Evolutionary conservation across 306 rosid genomes (phyloP).

Genomic region (Argentina anserina): DNA sequence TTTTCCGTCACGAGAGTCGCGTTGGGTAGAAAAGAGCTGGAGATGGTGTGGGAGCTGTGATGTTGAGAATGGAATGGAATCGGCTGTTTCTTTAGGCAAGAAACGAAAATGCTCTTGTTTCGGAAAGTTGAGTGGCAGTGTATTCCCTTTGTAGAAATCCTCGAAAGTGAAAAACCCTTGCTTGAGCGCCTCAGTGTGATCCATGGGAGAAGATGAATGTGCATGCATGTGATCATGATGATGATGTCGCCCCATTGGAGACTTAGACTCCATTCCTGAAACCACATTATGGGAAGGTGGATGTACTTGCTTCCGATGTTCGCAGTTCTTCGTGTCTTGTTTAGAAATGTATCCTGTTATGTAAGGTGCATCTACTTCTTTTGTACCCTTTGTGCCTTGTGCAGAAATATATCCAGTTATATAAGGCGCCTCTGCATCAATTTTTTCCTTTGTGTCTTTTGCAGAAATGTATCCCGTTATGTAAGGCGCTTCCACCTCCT

Average conservation of each 20-base stretch:
- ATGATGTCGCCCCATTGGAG: neutral
- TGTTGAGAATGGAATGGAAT: slow-evolving; percentile 52
- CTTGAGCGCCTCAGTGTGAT: slow-evolving; percentile 50
- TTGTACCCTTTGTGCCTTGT: neutral
- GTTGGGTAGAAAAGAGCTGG: slow-evolving; percentile 44
- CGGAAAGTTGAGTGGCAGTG: slow-evolving; percentile 52
- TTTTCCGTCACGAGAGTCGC: slow-evolving; percentile 35
- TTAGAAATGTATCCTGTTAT: neutral
- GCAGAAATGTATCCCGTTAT: neutral
- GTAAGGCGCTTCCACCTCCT: neutral
- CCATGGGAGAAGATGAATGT: slow-evolving; percentile 9
- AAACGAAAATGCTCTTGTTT: slow-evolving; percentile 28
- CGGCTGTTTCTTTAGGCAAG: slow-evolving; percentile 39
- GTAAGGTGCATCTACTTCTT: neutral
- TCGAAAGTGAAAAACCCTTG: slow-evolving; percentile 41
- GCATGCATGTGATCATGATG: slow-evolving; percentile 11
- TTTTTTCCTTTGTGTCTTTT: neutral
- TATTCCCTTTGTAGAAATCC: slow-evolving; percentile 42
- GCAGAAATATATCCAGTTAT: too few relatives aligned
- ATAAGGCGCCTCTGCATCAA: neutral
- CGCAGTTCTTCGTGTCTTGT: neutral
- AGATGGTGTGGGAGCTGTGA: slow-evolving; percentile 46
- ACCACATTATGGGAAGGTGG: slow-evolving; percentile 1
- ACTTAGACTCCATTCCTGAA: neutral
- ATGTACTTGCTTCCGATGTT: neutral